Evolutionary conservation across 345 rosid genomes (phyloP).

Genomic region (Erodium maritimum): DNA sequence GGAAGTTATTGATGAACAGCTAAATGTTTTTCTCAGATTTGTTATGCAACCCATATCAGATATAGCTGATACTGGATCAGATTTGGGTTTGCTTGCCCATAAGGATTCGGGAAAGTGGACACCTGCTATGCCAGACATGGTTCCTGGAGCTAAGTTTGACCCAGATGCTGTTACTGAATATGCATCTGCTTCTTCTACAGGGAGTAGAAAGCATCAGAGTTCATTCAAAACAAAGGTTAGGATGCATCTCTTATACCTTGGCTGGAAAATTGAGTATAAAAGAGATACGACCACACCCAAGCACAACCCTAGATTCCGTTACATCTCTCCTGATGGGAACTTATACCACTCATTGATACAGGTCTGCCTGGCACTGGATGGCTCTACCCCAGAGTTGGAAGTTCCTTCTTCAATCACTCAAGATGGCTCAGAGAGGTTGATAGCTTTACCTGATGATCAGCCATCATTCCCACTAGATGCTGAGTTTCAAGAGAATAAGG

Average conservation of each 20-base stretch:
- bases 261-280: constrained; percentile 43
- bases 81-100: background rate
- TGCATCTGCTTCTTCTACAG: constrained; percentile 10
- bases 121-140: constrained; percentile 22
- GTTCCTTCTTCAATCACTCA: constrained; percentile 5
- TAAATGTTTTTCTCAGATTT: constrained; percentile 15
- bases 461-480: constrained; percentile 1
- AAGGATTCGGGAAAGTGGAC: constrained; percentile 23
- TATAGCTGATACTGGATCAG: constrained; percentile 8
- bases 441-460: constrained; percentile 3
- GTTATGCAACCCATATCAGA: constrained; percentile 12
- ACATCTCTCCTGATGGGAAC: constrained; percentile 47
- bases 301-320: constrained; percentile 26
- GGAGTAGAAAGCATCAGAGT: background rate
- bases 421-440: constrained; percentile 3
- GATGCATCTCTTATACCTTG: constrained; percentile 44
- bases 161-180: constrained; percentile 40
- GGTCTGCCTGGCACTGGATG: constrained; percentile 29
- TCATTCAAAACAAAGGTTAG: constrained; percentile 14
- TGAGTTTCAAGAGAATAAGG: constrained; percentile 2
- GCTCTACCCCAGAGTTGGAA: background rate
- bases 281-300: constrained; percentile 1
- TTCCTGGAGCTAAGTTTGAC: constrained; percentile 36
- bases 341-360: constrained; percentile 39
- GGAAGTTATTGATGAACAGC: constrained; percentile 41